phyloP scores from a whole-genome alignment of 768 basidiomycete species.

The Termitomyces sp. region DNA sequence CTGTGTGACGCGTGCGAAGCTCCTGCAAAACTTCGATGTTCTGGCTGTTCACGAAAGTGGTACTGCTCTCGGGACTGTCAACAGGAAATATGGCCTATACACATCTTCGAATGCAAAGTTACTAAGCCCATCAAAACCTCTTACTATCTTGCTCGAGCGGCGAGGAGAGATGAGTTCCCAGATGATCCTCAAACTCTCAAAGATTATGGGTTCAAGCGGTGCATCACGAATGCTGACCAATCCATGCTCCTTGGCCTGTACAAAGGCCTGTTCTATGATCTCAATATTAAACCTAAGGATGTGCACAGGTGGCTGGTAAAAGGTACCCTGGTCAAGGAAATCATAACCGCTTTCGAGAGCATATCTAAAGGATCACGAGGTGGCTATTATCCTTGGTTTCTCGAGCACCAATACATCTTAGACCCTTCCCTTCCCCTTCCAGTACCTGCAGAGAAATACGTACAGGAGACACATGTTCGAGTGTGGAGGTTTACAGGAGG shows the following conservation, averaged over 20 bases:
- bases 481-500: slow-evolving; percentile 16
- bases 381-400: slow-evolving; percentile 33
- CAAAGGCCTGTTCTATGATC: slow-evolving; percentile 21
- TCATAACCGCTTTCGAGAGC: slow-evolving; percentile 24
- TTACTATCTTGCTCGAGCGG: slow-evolving; percentile 29
- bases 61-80: slow-evolving; percentile 33
- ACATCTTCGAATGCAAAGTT: slow-evolving; percentile 31
- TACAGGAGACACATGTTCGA: slow-evolving; percentile 5
- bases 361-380: slow-evolving; percentile 24
- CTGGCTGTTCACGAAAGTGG: slow-evolving; percentile 25
- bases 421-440: slow-evolving; percentile 11
- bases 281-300: slow-evolving; percentile 21
- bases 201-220: slow-evolving; percentile 34
- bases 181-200: slow-evolving; percentile 27
- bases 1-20: slow-evolving; percentile 4
- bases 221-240: slow-evolving; percentile 13
- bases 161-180: slow-evolving; percentile 23
- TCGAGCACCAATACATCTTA: slow-evolving; percentile 29
- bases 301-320: slow-evolving; percentile 30
- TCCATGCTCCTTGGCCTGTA: slow-evolving; percentile 29
- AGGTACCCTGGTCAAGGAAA: slow-evolving; percentile 31
- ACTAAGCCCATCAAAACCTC: slow-evolving; percentile 25
- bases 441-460: neutral
- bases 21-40: slow-evolving; percentile 15
- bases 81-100: slow-evolving; percentile 24